Conservation (phyloP, 176 grass and related monocot species). For the Echinochloa phyllopogon region DNA sequence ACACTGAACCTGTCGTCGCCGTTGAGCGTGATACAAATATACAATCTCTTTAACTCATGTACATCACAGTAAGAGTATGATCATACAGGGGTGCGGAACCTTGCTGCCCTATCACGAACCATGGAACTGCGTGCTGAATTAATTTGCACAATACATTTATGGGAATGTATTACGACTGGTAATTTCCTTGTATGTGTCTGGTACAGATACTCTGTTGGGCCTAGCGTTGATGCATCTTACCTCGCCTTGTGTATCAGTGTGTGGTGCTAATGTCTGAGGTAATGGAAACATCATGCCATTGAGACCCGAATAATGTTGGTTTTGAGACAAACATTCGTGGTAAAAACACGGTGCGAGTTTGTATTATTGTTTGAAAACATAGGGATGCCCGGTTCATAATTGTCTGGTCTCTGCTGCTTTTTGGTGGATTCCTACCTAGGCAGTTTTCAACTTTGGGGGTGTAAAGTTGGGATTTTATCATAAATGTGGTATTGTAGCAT, state of each 20-base stretch:
- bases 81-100: not conserved
- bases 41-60: not conserved
- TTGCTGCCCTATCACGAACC: not conserved
- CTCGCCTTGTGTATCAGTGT: not conserved
- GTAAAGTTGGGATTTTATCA: too few species aligned
- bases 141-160: not conserved
- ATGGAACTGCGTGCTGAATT: not conserved
- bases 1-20: conserved; percentile 41
- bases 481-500: too few species aligned
- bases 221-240: not conserved
- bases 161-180: not conserved
- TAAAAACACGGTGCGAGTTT: not conserved
- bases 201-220: not conserved
- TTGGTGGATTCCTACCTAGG: too few species aligned
- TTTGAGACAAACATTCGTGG: not conserved
- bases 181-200: not conserved
- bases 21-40: not conserved
- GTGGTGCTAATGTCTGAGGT: not conserved
- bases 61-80: not conserved
- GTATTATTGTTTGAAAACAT: not conserved
- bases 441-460: too few species aligned
- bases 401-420: too few species aligned
- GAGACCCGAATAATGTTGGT: not conserved
- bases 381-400: too few species aligned
- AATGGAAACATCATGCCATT: not conserved